phyloP scores from a whole-genome alignment of 2,329 filamentous ascomycete species.

The Aspergillus tamarii region DNA sequence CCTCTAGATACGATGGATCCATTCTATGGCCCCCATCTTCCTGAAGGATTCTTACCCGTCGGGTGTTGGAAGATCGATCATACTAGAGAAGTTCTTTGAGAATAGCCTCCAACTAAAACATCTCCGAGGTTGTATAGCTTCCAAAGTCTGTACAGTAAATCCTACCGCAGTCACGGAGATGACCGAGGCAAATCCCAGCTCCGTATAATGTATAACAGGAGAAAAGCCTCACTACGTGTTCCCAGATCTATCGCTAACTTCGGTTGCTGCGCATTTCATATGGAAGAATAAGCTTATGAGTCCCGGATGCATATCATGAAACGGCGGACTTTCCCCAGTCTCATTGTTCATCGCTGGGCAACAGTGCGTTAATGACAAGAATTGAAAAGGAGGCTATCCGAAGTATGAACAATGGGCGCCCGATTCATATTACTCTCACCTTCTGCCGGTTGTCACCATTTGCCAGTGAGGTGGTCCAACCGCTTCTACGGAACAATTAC shows the following conservation, averaged over 20 bases:
- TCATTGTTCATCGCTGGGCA: background rate
- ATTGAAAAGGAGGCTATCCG: background rate
- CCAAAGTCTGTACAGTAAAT: background rate
- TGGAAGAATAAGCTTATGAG: conserved; percentile 5
- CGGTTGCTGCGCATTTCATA: background rate
- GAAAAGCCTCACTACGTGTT: background rate
- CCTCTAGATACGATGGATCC: background rate
- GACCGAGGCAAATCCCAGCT: background rate
- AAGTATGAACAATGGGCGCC: background rate
- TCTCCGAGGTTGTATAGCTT: background rate
- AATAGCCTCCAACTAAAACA: background rate
- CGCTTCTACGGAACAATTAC: background rate
- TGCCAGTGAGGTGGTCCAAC: background rate
- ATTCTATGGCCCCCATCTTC: background rate
- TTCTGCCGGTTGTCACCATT: background rate
- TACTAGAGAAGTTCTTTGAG: background rate
- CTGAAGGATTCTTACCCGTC: conserved; percentile 1
- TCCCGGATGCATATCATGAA: background rate
- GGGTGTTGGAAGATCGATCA: background rate
- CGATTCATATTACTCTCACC: background rate
- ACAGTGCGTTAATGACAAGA: background rate
- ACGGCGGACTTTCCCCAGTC: background rate
- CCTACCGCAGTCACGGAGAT: background rate
- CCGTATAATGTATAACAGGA: background rate
- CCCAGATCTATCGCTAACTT: background rate